These are phyloP conservation scores for Pythium sukuiense DNA, from an alignment of 352 stramenopile species.

Conservation along the genomic window DNA sequence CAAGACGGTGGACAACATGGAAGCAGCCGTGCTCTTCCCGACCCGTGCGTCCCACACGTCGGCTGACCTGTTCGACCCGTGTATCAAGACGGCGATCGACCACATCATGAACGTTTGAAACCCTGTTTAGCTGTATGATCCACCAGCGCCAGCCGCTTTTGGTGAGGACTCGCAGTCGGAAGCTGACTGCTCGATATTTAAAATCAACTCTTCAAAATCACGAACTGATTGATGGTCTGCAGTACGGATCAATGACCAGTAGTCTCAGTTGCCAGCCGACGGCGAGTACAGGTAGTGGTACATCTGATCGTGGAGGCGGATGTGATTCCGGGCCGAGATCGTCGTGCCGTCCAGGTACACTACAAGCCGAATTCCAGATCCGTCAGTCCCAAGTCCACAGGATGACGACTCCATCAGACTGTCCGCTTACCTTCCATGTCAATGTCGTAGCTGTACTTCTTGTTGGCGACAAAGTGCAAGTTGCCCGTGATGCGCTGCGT, in stretches of 20 bases:
- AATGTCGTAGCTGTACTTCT: conserved; percentile 96
- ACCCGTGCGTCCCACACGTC: background rate
- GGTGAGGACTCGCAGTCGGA: background rate
- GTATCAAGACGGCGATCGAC: conserved; percentile 68
- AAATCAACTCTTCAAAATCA: conserved; percentile 1
- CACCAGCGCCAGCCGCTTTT: background rate
- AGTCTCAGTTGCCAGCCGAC: conserved; percentile 25
- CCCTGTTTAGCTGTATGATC: background rate
- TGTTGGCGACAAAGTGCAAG: conserved; percentile 93
- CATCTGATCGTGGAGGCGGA: conserved; percentile 95
- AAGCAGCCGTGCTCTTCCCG: conserved; percentile 20
- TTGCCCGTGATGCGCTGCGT: conserved; percentile 88
- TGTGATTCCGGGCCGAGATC: conserved; percentile 80
- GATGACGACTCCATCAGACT: background rate
- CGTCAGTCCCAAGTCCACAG: background rate
- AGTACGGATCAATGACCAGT: background rate
- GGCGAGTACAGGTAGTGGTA: conserved; percentile 91
- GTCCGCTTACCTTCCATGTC: conserved; percentile 64
- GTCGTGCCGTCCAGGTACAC: conserved; percentile 87
- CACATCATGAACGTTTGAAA: conserved; percentile 60
- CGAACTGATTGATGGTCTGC: background rate
- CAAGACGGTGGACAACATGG: conserved; percentile 36
- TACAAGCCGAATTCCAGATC: conserved; percentile 23
- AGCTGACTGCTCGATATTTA: background rate
- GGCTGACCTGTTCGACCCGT: conserved; percentile 44